phyloP scores from a whole-genome alignment of 2,329 filamentous ascomycete species.

The Endoconidiophora polonica region DNA sequence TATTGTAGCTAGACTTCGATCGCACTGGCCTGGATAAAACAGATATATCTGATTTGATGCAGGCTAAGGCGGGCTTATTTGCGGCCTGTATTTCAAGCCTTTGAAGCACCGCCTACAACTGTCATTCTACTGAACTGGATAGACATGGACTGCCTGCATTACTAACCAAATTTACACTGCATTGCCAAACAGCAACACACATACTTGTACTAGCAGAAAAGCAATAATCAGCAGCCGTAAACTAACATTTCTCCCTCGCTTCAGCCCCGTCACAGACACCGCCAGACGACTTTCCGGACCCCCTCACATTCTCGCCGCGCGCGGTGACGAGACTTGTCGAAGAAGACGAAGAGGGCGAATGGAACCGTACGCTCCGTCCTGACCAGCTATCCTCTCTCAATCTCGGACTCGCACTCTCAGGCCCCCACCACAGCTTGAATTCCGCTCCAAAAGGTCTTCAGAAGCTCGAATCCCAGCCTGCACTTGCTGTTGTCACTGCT shows the following conservation, averaged over 20 bases:
- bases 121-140: too few relatives aligned
- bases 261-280: slow-evolving; percentile 43
- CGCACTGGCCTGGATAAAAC: too few relatives aligned
- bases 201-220: too few relatives aligned
- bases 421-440: background rate
- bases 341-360: slow-evolving; percentile 29
- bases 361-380: slow-evolving; percentile 36
- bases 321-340: slow-evolving; percentile 35
- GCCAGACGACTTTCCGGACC: slow-evolving; percentile 37
- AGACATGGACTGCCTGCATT: too few relatives aligned
- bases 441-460: background rate
- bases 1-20: too few relatives aligned
- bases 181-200: too few relatives aligned
- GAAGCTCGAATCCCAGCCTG: background rate
- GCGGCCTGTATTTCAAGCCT: too few relatives aligned
- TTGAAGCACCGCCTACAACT: too few relatives aligned
- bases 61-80: too few relatives aligned
- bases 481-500: background rate
- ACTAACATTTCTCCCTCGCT: slow-evolving; percentile 9
- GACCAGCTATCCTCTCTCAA: slow-evolving; percentile 10
- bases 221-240: background rate
- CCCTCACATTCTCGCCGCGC: slow-evolving; percentile 34
- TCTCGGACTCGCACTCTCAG: slow-evolving; percentile 1
- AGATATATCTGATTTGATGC: too few relatives aligned
- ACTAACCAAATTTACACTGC: too few relatives aligned